Conservation (phyloP, 306 rosid species). For the Hippophae gyantsensis region DNA sequence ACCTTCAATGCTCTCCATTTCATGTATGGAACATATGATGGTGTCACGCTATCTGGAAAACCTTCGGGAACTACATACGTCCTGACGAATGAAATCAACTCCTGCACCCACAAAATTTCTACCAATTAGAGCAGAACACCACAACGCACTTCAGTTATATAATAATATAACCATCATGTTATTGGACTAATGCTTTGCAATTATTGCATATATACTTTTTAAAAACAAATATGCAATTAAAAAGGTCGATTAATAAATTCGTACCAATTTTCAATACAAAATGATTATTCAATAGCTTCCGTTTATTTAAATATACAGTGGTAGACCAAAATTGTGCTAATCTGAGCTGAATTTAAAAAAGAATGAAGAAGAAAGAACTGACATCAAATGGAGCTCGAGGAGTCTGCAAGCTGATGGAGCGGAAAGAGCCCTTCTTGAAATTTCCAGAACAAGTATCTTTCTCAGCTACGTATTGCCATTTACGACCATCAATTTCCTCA, state of each 20-base stretch:
- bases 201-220: no score
- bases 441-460: constrained; percentile 29
- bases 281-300: background rate
- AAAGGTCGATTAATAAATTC: no score
- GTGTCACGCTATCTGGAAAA: constrained; percentile 75
- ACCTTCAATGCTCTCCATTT: constrained; percentile 97
- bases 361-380: constrained; percentile 2
- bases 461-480: constrained; percentile 81
- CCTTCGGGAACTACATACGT: constrained; percentile 96
- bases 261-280: no score
- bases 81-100: constrained; percentile 52
- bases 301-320: no score
- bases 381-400: constrained; percentile 68
- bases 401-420: constrained; percentile 51
- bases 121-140: background rate
- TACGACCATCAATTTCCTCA: constrained; percentile 82
- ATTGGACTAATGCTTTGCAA: background rate
- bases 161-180: background rate
- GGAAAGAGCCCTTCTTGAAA: constrained; percentile 57
- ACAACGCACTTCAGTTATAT: no score
- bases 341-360: background rate
- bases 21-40: constrained; percentile 96
- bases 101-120: constrained; percentile 37
- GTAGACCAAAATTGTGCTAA: no score
- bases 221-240: no score